These are phyloP conservation scores for Stachybotrys echinatus DNA, from an alignment of 2,329 filamentous ascomycete genomes.

Conservation along the genomic window DNA sequence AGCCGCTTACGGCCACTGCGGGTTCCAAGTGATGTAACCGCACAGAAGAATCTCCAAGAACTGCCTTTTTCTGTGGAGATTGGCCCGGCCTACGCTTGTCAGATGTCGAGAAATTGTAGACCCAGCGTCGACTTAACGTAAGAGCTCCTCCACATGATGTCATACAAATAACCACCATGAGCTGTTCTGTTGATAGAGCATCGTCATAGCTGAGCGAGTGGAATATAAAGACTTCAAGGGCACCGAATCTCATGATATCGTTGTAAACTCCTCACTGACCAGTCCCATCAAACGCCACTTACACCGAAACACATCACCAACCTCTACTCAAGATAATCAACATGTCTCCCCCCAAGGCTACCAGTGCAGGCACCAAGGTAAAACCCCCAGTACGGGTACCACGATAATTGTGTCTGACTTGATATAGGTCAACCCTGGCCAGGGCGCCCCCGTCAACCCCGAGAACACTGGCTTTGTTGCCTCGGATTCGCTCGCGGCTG, in stretches of 20 bases:
- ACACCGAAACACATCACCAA: not conserved
- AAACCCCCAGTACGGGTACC: not conserved
- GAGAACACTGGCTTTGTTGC: slow-evolving; percentile 62
- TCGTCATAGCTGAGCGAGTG: not conserved
- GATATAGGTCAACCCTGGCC: slow-evolving; percentile 39
- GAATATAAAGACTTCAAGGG: not conserved
- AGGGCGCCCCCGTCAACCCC: slow-evolving; percentile 41
- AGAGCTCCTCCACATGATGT: slow-evolving; percentile 1
- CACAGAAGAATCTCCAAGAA: not conserved
- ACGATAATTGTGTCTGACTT: not conserved
- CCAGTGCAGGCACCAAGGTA: slow-evolving; percentile 17
- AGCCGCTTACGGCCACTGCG: not conserved
- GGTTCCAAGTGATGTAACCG: not conserved
- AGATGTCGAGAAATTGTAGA: not conserved
- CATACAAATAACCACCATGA: not conserved
- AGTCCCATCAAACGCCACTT: not conserved
- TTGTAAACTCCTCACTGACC: not conserved
- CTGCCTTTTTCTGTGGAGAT: not conserved
- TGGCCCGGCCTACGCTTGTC: not conserved
- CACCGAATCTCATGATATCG: not conserved
- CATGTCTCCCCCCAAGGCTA: slow-evolving; percentile 13
- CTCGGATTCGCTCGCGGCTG: slow-evolving; percentile 69
- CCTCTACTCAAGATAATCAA: not conserved
- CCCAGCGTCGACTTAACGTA: not conserved
- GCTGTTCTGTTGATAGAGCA: not conserved